Conservation (phyloP, 352 stramenopile species). For the Plasmopara viticola region DNA sequence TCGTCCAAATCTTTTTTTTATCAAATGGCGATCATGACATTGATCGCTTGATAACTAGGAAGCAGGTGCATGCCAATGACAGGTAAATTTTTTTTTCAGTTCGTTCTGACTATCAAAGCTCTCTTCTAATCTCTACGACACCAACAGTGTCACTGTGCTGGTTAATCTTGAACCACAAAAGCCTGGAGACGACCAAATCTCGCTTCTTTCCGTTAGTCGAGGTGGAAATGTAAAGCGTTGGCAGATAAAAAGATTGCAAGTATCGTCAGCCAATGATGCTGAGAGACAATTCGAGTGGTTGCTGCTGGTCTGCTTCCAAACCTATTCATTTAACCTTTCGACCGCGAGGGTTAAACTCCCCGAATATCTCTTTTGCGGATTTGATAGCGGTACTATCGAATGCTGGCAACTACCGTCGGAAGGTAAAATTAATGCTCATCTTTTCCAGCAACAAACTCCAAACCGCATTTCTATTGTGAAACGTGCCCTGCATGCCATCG, state of each 20-base stretch:
- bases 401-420: conserved; percentile 36
- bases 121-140: neutral
- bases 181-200: neutral
- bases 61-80: conserved; percentile 22
- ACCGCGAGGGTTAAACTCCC: conserved; percentile 22
- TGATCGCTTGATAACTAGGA: conserved; percentile 6
- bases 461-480: conserved; percentile 37
- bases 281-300: conserved; percentile 25
- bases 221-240: conserved; percentile 47
- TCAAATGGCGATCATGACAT: neutral
- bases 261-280: neutral
- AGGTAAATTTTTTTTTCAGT: conserved; percentile 8
- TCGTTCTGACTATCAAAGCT: neutral
- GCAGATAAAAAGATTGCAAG: conserved; percentile 12
- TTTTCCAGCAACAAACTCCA: conserved; percentile 12
- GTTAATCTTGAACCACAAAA: conserved; percentile 6
- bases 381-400: conserved; percentile 41
- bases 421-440: conserved; percentile 7
- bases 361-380: conserved; percentile 50
- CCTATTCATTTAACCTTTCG: conserved; percentile 31
- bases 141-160: conserved; percentile 12
- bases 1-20: conserved; percentile 12
- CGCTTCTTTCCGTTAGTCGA: conserved; percentile 28
- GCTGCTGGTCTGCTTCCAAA: conserved; percentile 40
- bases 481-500: conserved; percentile 35